Evolutionary conservation across 148 eudicot species (phyloP), one percentile per base, ranked within the genome.

Genomic region (Silene uniflora): DNA sequence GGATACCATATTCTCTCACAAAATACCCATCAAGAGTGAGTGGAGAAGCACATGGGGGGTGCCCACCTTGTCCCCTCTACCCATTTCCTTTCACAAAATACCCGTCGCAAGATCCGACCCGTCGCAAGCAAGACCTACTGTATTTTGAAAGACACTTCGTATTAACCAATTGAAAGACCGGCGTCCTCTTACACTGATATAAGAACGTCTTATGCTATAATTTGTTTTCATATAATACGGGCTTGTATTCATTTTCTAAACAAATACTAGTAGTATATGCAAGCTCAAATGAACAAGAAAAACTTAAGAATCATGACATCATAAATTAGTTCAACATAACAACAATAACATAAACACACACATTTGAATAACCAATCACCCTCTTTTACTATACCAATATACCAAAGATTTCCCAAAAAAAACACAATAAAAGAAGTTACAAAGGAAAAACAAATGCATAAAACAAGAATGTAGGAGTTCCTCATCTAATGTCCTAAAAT

Each of bases 301-400:
- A 2, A 18, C 11, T 10, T 10, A 77, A 9, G 13, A 10, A 67
- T 29, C 35, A 32, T 18, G 54, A 78, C 19, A 10, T 55, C 46
- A 67, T 72, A 56, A 69, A 23, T 23, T 47, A 70, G 67, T 24
- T 69, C 10, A 73, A 73, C 23, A 23, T 17, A 39, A 59, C 22
- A 60, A 66, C 24, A 67, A 18, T 19, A 39, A 16, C 42, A 10
- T 10, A 29, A 78, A 75, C 66, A 77, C 62, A 27, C 12, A 77
- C 71, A 77, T 81, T 54, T 73, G 78, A 68, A 67, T 42, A 73
- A 81, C 72, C 81, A 77, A 74, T 62, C 64, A 69, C 78, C 84
- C 81, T 22, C 75, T 74, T 75, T 78, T 63, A 69, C 84, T 81
- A 81, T 81, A 81, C 81, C 84, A 56, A 63, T 81, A 77, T 81